Base-by-base conservation (phyloP, 164 flowering plant species). In the Warburgia ugandensis region DNA sequence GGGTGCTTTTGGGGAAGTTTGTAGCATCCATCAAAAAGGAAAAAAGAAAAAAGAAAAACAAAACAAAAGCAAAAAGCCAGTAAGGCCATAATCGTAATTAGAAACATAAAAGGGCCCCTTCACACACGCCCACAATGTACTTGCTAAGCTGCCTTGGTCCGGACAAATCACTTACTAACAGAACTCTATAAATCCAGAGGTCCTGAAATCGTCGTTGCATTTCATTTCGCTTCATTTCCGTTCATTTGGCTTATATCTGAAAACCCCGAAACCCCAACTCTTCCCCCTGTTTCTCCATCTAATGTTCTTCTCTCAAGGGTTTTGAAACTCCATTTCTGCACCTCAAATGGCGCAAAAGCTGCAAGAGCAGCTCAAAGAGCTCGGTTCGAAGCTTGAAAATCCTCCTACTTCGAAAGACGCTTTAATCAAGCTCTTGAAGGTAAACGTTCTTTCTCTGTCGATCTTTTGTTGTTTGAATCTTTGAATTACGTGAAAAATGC, bases 391-490 rank as follows among this genome's bases (percentile, higher is more conserved):
- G 95, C 87, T 91, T 55, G 78, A 81, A 43, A 53, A 46, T 22
- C 86, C 76, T 64, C 92, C 95, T 7, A 27, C 81, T 29, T 53
- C 77, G 37, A 91, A 87, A 61, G 98, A 85, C 56, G 65, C 77
- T 31, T 80, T 91, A 20, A 45, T 81, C 55, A 80, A 85, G 78
- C 88, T 91, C 52, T 60, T 87, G 20, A 83, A 85, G 90, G 98
- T n/a, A n/a, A n/a, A n/a, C 44, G 26, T 48, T 21, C 0, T 2
- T 38, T 11, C 10, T 46, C 2, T 14, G 3, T 37, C 22, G 30
- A 42, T 19, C 5, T 6, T 13, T 52, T 38, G 31, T 36, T 25
- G 2, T 41, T 31, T 28, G 29, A n/a, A 19, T 19, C 12, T 6
- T 12, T 52, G 19, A 38, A 29, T 5, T 41, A 1, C 10, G 28